Conservation (phyloP, 768 basidiomycete species). For the Lentinus brumalis region DNA sequence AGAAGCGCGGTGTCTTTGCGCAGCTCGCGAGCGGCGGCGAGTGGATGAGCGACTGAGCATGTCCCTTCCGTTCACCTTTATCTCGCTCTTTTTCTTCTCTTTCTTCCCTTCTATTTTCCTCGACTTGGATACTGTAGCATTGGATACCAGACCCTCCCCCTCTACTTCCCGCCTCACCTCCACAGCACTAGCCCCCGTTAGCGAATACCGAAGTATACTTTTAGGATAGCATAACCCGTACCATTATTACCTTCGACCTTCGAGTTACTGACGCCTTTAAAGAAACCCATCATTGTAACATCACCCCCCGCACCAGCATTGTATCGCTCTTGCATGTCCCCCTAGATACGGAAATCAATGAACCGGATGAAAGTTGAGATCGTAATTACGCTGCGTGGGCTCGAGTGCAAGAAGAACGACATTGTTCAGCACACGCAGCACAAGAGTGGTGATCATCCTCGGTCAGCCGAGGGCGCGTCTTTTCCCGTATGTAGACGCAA, state of each 20-base stretch:
- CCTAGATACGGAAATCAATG: conserved; percentile 1
- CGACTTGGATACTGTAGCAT: conserved; percentile 22
- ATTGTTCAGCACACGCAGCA: too few species aligned
- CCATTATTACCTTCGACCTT: conserved; percentile 22
- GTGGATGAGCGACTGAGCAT: conserved; percentile 41
- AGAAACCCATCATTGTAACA: conserved; percentile 15
- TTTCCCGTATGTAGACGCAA: too few species aligned
- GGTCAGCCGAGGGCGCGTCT: too few species aligned
- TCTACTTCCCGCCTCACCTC: not conserved
- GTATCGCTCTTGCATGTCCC: not conserved
- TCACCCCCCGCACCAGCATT: conserved; percentile 13
- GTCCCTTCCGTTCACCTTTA: not conserved
- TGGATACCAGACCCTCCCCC: conserved; percentile 8
- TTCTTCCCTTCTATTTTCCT: not conserved
- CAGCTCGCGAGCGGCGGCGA: conserved; percentile 80
- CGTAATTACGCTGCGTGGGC: not conserved
- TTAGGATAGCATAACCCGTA: conserved; percentile 2
- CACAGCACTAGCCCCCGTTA: not conserved
- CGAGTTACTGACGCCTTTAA: conserved; percentile 13
- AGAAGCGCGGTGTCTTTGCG: conserved; percentile 70
- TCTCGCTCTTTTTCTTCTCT: conserved; percentile 1
- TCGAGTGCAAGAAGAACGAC: too few species aligned
- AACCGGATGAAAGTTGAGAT: not conserved
- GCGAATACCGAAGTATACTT: conserved; percentile 19
- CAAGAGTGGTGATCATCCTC: too few species aligned